Base-by-base conservation (phyloP, 2,329 filamentous ascomycete genomes). In the Cladosporium sp. region DNA sequence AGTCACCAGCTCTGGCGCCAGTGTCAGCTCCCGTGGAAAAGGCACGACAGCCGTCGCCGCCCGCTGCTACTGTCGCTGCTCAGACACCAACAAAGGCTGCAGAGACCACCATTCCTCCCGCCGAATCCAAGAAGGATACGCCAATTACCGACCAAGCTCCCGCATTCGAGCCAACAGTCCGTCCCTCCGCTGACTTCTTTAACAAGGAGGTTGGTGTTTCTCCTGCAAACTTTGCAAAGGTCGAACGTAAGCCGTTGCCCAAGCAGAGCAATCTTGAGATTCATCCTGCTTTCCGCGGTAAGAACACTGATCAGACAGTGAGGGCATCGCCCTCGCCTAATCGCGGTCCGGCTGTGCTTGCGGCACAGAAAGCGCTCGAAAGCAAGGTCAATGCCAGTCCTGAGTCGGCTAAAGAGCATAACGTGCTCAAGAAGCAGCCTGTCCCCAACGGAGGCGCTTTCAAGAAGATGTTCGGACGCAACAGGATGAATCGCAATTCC, bases 391-490 rank as follows among this genome's bases (percentile, higher is more conserved):
- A 72, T 55, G 65, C 69, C 6, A 76, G 78, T 50, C 70, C 76
- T 21, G 71, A 76, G 66, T 72, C 75, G 67, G 74, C 77, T 69
- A 73, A 76, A 64, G 53, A 67, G 64, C 58, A 66, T 21, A 63
- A 65, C 28, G 71, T 73, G 11, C 70, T 72, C 46, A 80, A 78
- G 72, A 83, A 82, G 72, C 50, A 63, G 33, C 70, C 80, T 56
- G 78, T 78, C 70, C 76, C 73, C 11, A 57, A 57, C 44, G 70
- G 69, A 57, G 73, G 62, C 35, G 86, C 87, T 18, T 83, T 91
- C 70, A 85, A 85, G 68, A 90, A 89, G 77, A 80, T 91, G 50
- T 91, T 91, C 72, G 83, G 83, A 56, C 85, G 87, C 70, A 88
- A 88, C 72, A 71, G 67, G 81, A 84, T 67, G 73, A 78, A 69